Evolutionary conservation across 345 rosid species (phyloP).

Genomic region (Adansonia digitata): DNA sequence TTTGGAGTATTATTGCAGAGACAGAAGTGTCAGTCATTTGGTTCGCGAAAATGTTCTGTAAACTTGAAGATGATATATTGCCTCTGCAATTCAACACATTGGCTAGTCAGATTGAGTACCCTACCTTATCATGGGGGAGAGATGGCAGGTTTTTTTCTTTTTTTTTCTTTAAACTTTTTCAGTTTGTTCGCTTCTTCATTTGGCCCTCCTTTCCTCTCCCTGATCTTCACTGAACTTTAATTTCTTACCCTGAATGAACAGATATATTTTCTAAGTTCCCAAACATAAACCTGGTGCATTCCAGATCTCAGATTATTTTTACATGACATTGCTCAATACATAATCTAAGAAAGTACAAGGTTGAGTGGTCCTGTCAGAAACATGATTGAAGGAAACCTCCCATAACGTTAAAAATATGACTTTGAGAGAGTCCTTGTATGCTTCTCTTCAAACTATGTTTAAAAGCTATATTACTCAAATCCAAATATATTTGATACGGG

Average conservation of each 20-base stretch:
- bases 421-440: background rate
- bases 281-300: background rate
- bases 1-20: conserved; percentile 13
- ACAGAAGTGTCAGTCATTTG: conserved; percentile 6
- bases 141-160: conserved; percentile 9
- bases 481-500: no score
- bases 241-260: background rate
- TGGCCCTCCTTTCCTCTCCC: background rate
- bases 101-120: background rate
- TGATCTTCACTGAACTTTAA: background rate
- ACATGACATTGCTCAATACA: background rate
- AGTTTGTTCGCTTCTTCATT: background rate
- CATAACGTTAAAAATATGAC: background rate
- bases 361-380: background rate
- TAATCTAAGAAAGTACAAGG: background rate
- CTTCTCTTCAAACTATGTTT: background rate
- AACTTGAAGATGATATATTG: conserved; percentile 16
- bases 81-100: conserved; percentile 14
- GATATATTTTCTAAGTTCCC: background rate
- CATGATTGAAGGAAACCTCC: background rate
- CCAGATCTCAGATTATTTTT: background rate
- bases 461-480: no score
- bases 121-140: background rate
- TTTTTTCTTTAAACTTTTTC: no score
- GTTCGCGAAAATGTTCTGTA: conserved; percentile 6